Evolutionary conservation across 345 rosid genomes (phyloP).

Genomic region (Excoecaria cochinchinensis): DNA sequence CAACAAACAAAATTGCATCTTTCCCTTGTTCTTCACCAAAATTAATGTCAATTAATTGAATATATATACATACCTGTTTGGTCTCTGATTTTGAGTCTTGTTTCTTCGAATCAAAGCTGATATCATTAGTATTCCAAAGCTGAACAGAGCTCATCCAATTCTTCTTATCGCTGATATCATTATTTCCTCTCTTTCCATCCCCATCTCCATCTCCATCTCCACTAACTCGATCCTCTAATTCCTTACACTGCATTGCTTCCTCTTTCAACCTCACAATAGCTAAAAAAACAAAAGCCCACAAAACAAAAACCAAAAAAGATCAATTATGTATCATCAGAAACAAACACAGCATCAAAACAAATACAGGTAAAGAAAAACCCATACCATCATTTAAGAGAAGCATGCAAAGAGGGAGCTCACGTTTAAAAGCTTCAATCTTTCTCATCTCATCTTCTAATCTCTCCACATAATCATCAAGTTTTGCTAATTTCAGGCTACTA

Average conservation of each 20-base stretch:
- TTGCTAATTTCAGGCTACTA: constrained; percentile 36
- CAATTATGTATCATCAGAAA: constrained; percentile 3
- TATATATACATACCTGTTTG: constrained; percentile 35
- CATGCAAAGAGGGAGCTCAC: constrained; percentile 81
- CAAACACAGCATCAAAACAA: neutral
- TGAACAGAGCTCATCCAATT: constrained; percentile 71
- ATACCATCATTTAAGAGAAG: constrained; percentile 65
- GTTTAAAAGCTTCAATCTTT: constrained; percentile 70
- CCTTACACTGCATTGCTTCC: constrained; percentile 43
- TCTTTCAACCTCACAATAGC: constrained; percentile 60
- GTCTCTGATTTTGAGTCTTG: constrained; percentile 38
- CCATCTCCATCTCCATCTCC: constrained; percentile 25
- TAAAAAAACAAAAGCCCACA: constrained; percentile 30
- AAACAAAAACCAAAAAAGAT: constrained; percentile 9
- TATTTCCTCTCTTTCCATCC: constrained; percentile 26
- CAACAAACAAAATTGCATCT: neutral
- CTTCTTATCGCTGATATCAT: constrained; percentile 43
- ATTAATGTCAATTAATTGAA: neutral
- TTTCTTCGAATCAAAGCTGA: constrained; percentile 14
- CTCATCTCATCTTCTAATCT: constrained; percentile 64
- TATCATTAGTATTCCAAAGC: constrained; percentile 43
- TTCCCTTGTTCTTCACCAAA: neutral
- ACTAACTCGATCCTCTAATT: constrained; percentile 23
- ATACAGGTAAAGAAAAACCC: neutral
- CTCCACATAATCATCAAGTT: constrained; percentile 46